Evolutionary conservation across 1,139 yeast genomes (phyloP), one percentile per base, ranked within the genome.

Genomic region (Candida sp.): DNA sequence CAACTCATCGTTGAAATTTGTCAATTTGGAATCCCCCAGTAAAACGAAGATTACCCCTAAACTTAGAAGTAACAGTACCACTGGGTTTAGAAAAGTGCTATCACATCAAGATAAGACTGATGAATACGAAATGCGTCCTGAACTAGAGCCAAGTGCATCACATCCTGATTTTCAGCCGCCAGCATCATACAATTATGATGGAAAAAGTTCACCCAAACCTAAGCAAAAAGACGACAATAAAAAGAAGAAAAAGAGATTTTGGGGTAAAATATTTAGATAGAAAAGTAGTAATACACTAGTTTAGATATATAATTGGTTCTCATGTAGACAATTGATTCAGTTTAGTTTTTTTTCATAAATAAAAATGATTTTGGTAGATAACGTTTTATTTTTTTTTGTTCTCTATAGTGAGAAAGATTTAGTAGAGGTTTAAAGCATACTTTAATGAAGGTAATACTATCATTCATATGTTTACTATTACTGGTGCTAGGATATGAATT

Each of bases 81-180:
- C 19, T 32, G 34, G 19, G 6, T n/a, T 32, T 12, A 32, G 19
- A 7, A 32, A 32, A 12, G 34, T 32, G 11, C 34, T 32, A 11
- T 32, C 34, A 11, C 34, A 32, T n/a, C n/a, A 36, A 36, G 33
- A 53, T 52, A 40, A 42, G 42, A 39, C 50, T 65, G 39, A 58
- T 56, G 39, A 66, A 66, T 45, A 64, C 65, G 2, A 52, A 61
- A 36, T 6, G 64, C 71, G 3, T 60, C 64, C 44, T 70, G 65
- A 40, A 12, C 48, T 66, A 35, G 71, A 65, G 50, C 74, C 77
- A 1, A 52, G 60, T 29, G 68, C 66, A 45, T 70, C 76, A 5
- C 77, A 70, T 46, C 77, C 77, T 1, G 72, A 66, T 43, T 54
- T 70, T 30, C 60, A 56, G 7, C 43, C 46, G 7, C 15, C 30